A percentile compares a stretch with the other conserved stretches of the same genome.
These are phyloP conservation scores for Paramarasmius palmivorus DNA, from an alignment of 1,284 basidiomycete genomes.

Conservation along the genomic window DNA sequence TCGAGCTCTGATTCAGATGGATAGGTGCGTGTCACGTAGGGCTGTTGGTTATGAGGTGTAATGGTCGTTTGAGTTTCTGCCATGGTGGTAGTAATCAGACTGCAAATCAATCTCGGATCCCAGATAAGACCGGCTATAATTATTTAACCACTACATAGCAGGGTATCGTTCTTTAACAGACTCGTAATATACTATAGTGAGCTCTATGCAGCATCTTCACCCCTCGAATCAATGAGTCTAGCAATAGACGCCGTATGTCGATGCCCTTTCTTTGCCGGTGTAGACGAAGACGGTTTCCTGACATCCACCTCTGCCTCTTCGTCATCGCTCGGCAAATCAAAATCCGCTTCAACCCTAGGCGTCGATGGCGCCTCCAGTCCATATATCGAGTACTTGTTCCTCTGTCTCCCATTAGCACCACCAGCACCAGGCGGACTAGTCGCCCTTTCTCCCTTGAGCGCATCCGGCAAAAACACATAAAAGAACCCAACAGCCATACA, in stretches of 20 bases:
- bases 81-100: slow-evolving; percentile 26
- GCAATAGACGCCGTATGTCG: slow-evolving; percentile 80
- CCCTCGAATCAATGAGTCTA: slow-evolving; percentile 57
- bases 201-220: neutral
- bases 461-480: slow-evolving; percentile 85
- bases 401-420: slow-evolving; percentile 23
- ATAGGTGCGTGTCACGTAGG: slow-evolving; percentile 58
- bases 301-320: slow-evolving; percentile 9
- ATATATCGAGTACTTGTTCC: slow-evolving; percentile 74
- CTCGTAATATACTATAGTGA: too few relatives aligned
- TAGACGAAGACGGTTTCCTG: slow-evolving; percentile 35
- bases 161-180: too few relatives aligned
- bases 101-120: too few relatives aligned
- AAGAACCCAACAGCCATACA: slow-evolving; percentile 89
- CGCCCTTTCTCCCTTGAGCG: slow-evolving; percentile 62
- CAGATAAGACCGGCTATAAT: too few relatives aligned
- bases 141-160: too few relatives aligned
- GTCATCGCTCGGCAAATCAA: slow-evolving; percentile 48
- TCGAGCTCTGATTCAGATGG: slow-evolving; percentile 62
- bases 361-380: slow-evolving; percentile 57
- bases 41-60: slow-evolving; percentile 64
- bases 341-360: slow-evolving; percentile 45
- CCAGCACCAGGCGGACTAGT: slow-evolving; percentile 36
- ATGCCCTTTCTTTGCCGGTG: slow-evolving; percentile 62
- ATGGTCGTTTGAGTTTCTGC: slow-evolving; percentile 63